Evolutionary conservation across 2,329 filamentous ascomycete species (phyloP).

Genomic region (Fonsecaea pedrosoi): DNA sequence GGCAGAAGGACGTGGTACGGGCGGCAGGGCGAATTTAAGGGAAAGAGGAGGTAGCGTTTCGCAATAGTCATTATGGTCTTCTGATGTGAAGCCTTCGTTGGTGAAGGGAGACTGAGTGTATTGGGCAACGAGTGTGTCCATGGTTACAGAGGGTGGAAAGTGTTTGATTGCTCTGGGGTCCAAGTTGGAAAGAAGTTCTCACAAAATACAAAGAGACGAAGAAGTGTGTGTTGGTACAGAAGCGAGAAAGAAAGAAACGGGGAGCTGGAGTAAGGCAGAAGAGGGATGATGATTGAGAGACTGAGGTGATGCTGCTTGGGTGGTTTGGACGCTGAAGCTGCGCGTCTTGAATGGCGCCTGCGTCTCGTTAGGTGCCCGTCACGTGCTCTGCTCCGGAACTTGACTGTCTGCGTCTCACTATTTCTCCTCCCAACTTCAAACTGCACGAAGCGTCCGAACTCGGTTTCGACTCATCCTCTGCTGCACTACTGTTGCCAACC

Average conservation of each 20-base stretch:
- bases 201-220: slow-evolving; percentile 12
- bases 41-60: slow-evolving; percentile 77
- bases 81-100: slow-evolving; percentile 73
- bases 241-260: slow-evolving; percentile 13
- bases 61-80: slow-evolving; percentile 75
- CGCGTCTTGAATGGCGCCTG: slow-evolving; percentile 21
- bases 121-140: slow-evolving; percentile 92
- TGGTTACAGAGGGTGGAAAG: slow-evolving; percentile 51
- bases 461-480: background rate
- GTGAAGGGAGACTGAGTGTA: slow-evolving; percentile 82
- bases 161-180: background rate
- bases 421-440: background rate
- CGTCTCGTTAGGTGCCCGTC: background rate
- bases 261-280: slow-evolving; percentile 19
- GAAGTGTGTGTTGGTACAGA: slow-evolving; percentile 24
- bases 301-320: slow-evolving; percentile 5
- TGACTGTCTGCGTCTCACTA: background rate
- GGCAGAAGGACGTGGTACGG: slow-evolving; percentile 79
- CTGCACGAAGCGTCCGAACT: background rate
- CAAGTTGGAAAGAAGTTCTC: background rate
- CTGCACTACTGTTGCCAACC: background rate
- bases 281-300: slow-evolving; percentile 17
- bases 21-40: slow-evolving; percentile 93
- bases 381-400: background rate
- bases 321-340: slow-evolving; percentile 8